Percentiles rank a stretch among this genome's conserved stretches.
These are phyloP conservation scores for Ilex paraguariensis DNA, from an alignment of 305 asterid species.

Conservation along the genomic window DNA sequence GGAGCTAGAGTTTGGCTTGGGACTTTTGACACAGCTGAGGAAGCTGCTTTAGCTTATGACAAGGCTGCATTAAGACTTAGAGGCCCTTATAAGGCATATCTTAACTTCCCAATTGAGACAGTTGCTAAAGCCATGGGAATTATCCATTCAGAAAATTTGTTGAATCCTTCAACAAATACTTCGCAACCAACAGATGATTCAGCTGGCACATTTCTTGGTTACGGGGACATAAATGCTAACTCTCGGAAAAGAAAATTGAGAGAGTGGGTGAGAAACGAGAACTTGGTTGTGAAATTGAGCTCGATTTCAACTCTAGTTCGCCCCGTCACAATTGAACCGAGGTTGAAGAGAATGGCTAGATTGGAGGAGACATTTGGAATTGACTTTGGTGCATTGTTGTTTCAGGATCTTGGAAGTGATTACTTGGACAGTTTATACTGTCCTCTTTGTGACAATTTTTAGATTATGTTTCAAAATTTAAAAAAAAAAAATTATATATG, in stretches of 20 bases:
- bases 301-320: too few species aligned
- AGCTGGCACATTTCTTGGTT: neutral
- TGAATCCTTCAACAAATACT: conserved; percentile 1
- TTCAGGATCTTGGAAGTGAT: conserved; percentile 40
- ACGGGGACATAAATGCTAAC: neutral
- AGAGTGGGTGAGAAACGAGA: conserved; percentile 18
- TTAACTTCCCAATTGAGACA: conserved; percentile 55
- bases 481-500: too few species aligned
- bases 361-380: conserved; percentile 10
- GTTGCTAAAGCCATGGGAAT: conserved; percentile 29
- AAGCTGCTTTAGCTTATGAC: conserved; percentile 81
- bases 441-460: too few species aligned
- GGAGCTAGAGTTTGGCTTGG: conserved; percentile 81
- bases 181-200: too few species aligned
- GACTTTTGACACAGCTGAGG: conserved; percentile 65
- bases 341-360: conserved; percentile 20
- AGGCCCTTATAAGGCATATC: conserved; percentile 44
- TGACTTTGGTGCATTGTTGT: conserved; percentile 29
- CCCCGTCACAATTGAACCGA: too few species aligned
- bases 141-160: conserved; percentile 10
- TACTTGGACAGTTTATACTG: too few species aligned
- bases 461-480: too few species aligned
- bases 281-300: neutral
- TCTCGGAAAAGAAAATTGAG: conserved; percentile 16
- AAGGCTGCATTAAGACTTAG: conserved; percentile 63